phyloP scores from a whole-genome alignment of 768 basidiomycete genomes.

The Kwoniella bestiolae region DNA sequence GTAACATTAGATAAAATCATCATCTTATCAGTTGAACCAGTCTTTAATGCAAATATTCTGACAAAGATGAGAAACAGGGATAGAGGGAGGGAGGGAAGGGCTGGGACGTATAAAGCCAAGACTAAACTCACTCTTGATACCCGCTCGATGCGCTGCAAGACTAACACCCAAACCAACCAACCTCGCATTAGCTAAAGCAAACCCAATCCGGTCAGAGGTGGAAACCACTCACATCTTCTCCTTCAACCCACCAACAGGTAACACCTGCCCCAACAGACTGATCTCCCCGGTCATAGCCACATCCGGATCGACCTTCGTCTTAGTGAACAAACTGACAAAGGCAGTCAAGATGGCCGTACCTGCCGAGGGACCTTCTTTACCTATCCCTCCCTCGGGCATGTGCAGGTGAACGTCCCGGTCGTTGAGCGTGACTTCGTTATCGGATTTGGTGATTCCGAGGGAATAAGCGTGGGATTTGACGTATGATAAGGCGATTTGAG shows the following conservation, averaged over 20 bases:
- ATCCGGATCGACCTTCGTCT: constrained; percentile 79
- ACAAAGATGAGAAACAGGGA: no score
- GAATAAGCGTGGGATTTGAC: constrained; percentile 87
- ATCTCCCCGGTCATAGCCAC: constrained; percentile 99
- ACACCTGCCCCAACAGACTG: constrained; percentile 90
- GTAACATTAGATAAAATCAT: constrained; percentile 28
- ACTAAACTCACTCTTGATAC: constrained; percentile 72
- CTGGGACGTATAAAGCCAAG: no score
- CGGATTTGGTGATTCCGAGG: constrained; percentile 77
- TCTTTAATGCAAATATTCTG: no score
- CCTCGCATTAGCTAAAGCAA: not conserved
- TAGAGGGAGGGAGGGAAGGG: no score
- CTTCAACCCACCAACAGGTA: constrained; percentile 94
- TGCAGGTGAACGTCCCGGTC: constrained; percentile 92
- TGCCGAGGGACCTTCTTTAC: constrained; percentile 90
- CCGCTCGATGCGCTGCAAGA: constrained; percentile 92
- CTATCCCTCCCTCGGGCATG: constrained; percentile 63
- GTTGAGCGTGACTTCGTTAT: constrained; percentile 76
- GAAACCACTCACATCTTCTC: constrained; percentile 56
- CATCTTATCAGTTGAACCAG: constrained; percentile 54
- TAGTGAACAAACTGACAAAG: constrained; percentile 88
- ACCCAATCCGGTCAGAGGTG: not conserved
- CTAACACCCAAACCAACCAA: constrained; percentile 58
- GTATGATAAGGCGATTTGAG: constrained; percentile 92
- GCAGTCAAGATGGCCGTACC: constrained; percentile 92